Conservation (phyloP, 1,284 basidiomycete species). For the Grifola frondosa region DNA sequence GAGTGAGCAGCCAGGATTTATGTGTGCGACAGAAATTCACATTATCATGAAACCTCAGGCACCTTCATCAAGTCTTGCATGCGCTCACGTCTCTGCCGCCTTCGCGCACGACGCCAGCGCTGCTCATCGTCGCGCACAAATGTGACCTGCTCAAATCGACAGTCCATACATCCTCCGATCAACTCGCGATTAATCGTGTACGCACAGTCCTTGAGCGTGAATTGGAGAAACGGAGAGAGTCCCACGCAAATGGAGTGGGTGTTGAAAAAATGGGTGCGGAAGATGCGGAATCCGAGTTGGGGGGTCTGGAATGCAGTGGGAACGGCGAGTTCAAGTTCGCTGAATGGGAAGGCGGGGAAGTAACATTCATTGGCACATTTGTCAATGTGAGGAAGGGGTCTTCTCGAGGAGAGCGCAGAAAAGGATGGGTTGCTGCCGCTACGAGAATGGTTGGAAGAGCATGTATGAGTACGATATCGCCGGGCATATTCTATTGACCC, state of each 20-base stretch:
- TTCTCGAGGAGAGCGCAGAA: conserved; percentile 32
- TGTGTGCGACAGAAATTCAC: too few relatives aligned
- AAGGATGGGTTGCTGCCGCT: conserved; percentile 46
- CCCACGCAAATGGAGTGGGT: conserved; percentile 61
- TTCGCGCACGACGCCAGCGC: conserved; percentile 55
- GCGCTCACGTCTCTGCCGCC: conserved; percentile 70
- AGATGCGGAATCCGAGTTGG: conserved; percentile 29
- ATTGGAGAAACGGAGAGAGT: conserved; percentile 67
- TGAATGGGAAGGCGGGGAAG: conserved; percentile 78
- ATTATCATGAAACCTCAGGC: conserved; percentile 39
- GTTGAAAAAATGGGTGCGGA: conserved; percentile 64
- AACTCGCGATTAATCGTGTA: conserved; percentile 65
- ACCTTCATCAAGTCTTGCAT: conserved; percentile 69
- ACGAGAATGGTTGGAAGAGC: conserved; percentile 50
- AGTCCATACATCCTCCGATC: conserved; percentile 41
- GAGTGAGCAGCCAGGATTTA: too few relatives aligned
- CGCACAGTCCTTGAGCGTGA: conserved; percentile 77
- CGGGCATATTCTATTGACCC: too few relatives aligned
- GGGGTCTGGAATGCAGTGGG: conserved; percentile 30
- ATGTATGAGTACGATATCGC: conserved; percentile 18
- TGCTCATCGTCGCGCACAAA: conserved; percentile 75
- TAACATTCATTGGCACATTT: conserved; percentile 62
- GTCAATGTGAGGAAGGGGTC: conserved; percentile 39
- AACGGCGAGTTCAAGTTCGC: conserved; percentile 63
- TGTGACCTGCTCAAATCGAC: conserved; percentile 61